phyloP scores from a whole-genome alignment of 2,329 filamentous ascomycete species.

The Aureobasidium sp. region DNA sequence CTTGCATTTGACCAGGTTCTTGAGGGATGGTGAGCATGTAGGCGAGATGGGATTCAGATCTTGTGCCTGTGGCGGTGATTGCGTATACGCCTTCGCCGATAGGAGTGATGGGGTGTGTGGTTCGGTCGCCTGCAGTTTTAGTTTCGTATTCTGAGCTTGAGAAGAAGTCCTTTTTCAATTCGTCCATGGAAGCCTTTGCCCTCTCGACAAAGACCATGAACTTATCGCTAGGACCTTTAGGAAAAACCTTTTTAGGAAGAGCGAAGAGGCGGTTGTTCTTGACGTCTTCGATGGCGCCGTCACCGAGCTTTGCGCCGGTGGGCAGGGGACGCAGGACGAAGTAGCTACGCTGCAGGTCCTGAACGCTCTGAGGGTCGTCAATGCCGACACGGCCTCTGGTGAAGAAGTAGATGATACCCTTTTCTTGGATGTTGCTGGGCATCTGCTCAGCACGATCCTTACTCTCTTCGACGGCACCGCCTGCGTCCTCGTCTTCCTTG shows the following conservation, averaged over 20 bases:
- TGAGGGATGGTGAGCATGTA: constrained; percentile 72
- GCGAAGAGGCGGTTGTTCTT: constrained; percentile 63
- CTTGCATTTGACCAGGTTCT: constrained; percentile 62
- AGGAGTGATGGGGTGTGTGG: constrained; percentile 60
- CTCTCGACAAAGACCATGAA: constrained; percentile 84
- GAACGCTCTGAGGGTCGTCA: constrained; percentile 58
- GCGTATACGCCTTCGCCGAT: constrained; percentile 83
- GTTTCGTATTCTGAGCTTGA: constrained; percentile 61
- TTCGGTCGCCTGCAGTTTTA: constrained; percentile 62
- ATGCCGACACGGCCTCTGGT: constrained; percentile 68
- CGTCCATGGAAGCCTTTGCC: constrained; percentile 53
- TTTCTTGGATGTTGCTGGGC: constrained; percentile 65
- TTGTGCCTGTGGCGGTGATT: constrained; percentile 64
- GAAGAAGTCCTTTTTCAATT: constrained; percentile 67
- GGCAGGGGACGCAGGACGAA: constrained; percentile 70
- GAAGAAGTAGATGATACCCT: constrained; percentile 88
- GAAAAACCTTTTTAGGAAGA: constrained; percentile 77
- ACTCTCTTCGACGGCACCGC: constrained; percentile 40
- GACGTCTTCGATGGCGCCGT: constrained; percentile 48
- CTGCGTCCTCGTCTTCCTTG: not conserved
- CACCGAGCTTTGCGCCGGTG: constrained; percentile 56
- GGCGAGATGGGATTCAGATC: constrained; percentile 57
- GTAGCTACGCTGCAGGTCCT: constrained; percentile 70
- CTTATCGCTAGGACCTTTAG: constrained; percentile 56
- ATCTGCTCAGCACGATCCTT: constrained; percentile 43